These are phyloP conservation scores for Stellera chamaejasme DNA, from an alignment of 345 rosid species.

Conservation along the genomic window DNA sequence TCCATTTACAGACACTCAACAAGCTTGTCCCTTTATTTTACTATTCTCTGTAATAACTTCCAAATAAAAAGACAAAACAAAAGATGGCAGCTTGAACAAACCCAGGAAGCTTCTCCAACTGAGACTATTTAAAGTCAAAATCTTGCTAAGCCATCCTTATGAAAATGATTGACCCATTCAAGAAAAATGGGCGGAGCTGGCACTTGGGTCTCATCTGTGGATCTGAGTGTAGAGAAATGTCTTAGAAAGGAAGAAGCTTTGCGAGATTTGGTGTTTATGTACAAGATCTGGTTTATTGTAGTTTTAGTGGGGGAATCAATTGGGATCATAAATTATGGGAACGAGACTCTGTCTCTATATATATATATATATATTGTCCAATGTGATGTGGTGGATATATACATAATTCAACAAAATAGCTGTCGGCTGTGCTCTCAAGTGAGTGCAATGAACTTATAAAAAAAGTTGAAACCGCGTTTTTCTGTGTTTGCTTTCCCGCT, in stretches of 20 bases:
- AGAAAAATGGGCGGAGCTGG: no score
- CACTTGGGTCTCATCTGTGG: conserved; percentile 4
- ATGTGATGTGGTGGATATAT: not conserved
- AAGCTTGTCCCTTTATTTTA: conserved; percentile 9
- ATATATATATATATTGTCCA: conserved; percentile 6
- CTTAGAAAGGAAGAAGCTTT: no score
- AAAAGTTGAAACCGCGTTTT: conserved; percentile 39
- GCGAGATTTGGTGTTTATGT: no score
- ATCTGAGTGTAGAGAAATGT: conserved; percentile 13
- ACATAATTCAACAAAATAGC: conserved; percentile 14
- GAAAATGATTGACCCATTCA: not conserved
- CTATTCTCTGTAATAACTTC: conserved; percentile 12
- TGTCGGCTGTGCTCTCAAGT: conserved; percentile 11
- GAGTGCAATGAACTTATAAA: conserved; percentile 20
- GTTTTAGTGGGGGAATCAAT: no score
- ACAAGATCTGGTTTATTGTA: no score
- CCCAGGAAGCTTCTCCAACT: conserved; percentile 32
- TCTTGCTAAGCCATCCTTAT: conserved; percentile 1
- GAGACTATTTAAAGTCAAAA: conserved; percentile 13
- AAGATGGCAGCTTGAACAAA: conserved; percentile 15
- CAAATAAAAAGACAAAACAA: conserved; percentile 8
- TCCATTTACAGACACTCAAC: conserved; percentile 44
- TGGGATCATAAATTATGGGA: conserved; percentile 1
- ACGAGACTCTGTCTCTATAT: conserved; percentile 6
- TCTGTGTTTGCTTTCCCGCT: conserved; percentile 7